Evolutionary conservation across 805 yeast species (phyloP).

Genomic region (Candida boleticola): DNA sequence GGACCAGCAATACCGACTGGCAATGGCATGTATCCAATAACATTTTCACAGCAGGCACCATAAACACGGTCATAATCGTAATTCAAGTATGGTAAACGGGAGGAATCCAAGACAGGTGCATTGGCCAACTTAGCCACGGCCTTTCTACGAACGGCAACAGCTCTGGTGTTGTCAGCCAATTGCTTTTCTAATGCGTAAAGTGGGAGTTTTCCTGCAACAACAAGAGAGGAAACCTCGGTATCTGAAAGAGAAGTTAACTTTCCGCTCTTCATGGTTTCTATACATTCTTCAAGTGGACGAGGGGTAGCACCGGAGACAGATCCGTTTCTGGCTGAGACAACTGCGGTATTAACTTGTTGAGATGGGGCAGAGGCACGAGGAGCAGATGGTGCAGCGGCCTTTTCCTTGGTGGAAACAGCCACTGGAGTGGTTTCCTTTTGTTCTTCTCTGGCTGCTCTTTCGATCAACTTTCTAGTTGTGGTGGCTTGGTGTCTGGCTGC

Average conservation of each 20-base stretch:
- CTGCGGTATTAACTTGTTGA: conserved; percentile 9
- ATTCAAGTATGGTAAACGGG: conserved; percentile 71
- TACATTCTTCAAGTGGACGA: conserved; percentile 64
- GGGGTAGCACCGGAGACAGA: conserved; percentile 13
- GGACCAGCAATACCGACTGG: conserved; percentile 99
- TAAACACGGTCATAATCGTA: conserved; percentile 95
- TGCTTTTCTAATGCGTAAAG: conserved; percentile 93
- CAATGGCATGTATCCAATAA: conserved; percentile 91
- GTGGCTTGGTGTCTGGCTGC: conserved; percentile 71
- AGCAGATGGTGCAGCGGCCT: neutral
- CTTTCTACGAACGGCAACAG: conserved; percentile 88
- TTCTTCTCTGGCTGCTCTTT: conserved; percentile 9
- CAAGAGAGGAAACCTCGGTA: conserved; percentile 72
- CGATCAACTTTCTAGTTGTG: conserved; percentile 39
- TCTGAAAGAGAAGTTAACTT: conserved; percentile 61
- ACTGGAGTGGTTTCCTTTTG: neutral
- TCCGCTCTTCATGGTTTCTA: conserved; percentile 66
- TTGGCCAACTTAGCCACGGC: conserved; percentile 83
- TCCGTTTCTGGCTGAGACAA: conserved; percentile 17
- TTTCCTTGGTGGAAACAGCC: neutral
- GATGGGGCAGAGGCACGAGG: neutral
- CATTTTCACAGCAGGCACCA: conserved; percentile 99
- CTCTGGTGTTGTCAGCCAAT: conserved; percentile 83
- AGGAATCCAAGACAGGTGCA: conserved; percentile 73
- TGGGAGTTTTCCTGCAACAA: conserved; percentile 76